Evolutionary conservation across 768 basidiomycete genomes (phyloP), one percentile per base, ranked within the genome.

Genomic region (Agaricus sinodeliciosus): DNA sequence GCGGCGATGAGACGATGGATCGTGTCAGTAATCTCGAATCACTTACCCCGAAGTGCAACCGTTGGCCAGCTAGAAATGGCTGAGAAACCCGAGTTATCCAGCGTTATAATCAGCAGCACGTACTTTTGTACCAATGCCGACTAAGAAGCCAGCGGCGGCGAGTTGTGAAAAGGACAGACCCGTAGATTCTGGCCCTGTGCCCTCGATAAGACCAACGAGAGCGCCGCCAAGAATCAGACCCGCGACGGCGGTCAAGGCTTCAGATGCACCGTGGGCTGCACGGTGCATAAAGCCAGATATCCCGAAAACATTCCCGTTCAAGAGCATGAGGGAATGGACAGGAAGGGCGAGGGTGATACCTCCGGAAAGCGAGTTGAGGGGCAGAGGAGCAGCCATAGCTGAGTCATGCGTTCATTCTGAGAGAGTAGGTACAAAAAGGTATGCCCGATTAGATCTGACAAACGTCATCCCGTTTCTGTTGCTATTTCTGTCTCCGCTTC

Each of bases 41-140:
- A 56, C 61, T 19, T 63, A 82, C 81, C 82, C 82, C 15, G 82
- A 84, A 9, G 83, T 84, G 61, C 83, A 85, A 19, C 83, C 83
- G 53, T 80, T 81, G 13, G 76, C 70, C 48, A 84, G 62, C 82
- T 82, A 51, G 5, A 6, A 18, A 39, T 18, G 43, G 35, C 28
- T 43, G 48, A 43, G 36, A 26, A 47, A 41, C 51, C 34, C 55
- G 31, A 62, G 50, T 28, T 36, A 26, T 46, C 25, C n/a, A 43
- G 25, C 45, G 9, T 44, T 11, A 31, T 13, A 41, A n/a, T 43
- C 26, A 16, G 22, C 18, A 18, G 4, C 11, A 49, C 57, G 45
- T 59, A 80, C 80, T 72, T 77, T 83, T 7, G 80, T 72, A 13
- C 83, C 83, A 0, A 80, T 41, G 9, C 83, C 83, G 16, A 80